A percentile compares a stretch with the other conserved stretches of the same genome.
Evolutionary conservation across 83 land plant genomes (phyloP).

Genomic region (Diphasiastrum complanatum): DNA sequence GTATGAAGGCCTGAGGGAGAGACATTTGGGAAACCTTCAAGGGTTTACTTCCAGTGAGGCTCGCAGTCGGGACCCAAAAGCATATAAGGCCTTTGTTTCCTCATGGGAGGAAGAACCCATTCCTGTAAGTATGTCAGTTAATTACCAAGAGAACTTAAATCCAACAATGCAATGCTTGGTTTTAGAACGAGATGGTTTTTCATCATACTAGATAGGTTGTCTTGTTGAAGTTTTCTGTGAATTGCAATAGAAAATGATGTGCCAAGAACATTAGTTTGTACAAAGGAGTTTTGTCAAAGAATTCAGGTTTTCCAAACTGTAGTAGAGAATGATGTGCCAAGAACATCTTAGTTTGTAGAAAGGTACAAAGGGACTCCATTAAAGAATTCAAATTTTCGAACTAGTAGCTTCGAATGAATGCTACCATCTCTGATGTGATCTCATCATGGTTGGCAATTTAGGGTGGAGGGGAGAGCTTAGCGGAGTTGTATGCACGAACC

Average conservation of each 20-base stretch:
- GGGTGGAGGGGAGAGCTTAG: constrained; percentile 45
- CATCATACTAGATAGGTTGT: background rate
- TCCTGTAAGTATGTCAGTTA: constrained; percentile 22
- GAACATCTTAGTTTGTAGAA: too few relatives aligned
- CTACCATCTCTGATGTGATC: background rate
- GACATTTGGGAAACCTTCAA: constrained; percentile 33
- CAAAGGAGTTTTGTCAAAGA: too few relatives aligned
- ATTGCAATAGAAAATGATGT: too few relatives aligned
- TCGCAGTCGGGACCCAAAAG: constrained; percentile 23
- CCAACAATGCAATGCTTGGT: background rate
- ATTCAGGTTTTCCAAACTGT: too few relatives aligned
- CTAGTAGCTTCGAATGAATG: too few relatives aligned
- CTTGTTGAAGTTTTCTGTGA: constrained; percentile 2
- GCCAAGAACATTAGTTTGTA: too few relatives aligned
- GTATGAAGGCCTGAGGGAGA: constrained; percentile 22
- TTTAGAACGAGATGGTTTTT: background rate
- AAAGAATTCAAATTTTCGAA: too few relatives aligned
- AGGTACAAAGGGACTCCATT: too few relatives aligned
- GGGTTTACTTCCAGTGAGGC: constrained; percentile 35
- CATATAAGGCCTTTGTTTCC: constrained; percentile 23
- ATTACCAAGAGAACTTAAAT: too few relatives aligned
- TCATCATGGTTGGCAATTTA: background rate
- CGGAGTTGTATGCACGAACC: constrained; percentile 27
- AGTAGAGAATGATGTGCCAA: too few relatives aligned
- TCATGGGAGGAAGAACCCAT: constrained; percentile 13